Base-by-base conservation (phyloP, 1,284 basidiomycete genomes). In the Ganoderma lingzhi region DNA sequence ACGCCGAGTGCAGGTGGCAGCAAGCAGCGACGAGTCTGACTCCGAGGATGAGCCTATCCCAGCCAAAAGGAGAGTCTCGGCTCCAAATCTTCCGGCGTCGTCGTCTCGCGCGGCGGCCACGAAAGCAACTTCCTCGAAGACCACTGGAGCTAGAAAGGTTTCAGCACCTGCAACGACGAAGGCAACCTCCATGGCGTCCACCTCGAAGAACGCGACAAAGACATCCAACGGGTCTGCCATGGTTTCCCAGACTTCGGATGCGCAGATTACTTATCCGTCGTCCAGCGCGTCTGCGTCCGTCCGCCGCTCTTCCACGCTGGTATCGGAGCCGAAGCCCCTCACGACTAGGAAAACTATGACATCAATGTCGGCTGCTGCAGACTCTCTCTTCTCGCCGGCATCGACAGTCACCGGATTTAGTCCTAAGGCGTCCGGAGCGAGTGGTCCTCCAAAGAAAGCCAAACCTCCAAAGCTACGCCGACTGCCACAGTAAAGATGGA, bases 1-100 rank as follows among this genome's bases (percentile, higher is more conserved):
- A n/a, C 66, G 66, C 5, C 37, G 72, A 56, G 35, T 14, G 10
- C 64, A 66, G 41, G 62, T 62, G 3, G 15, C 53, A 17, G 62
- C 65, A 32, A 62, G 56, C 37, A 71, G 70, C 59, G 68, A 68
- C 3, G 66, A 66, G 15, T 71, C 72, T 2, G 72, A 69, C 17
- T 14, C 70, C 1, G 72, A 71, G 4, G 15, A 28, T 3, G 71
- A 73, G 37, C 60, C 59, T 9, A 62, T 45, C 14, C 62, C 44
- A 8, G 44, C 72, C 5, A 73, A 51, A 66, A 67, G 67, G 41
- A 69, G 68, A 37, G 68, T 53, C 0, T 67, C 71, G 0, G 39
- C 67, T n/a, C 66, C 67, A 17, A 48, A 55, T 17, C 35, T 35
- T 9, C 41, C 60, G 2, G 15, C 67, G 9, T 3, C 64, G 2